Evolutionary conservation across 352 stramenopile species (phyloP).

Genomic region (Peronospora destructor): DNA sequence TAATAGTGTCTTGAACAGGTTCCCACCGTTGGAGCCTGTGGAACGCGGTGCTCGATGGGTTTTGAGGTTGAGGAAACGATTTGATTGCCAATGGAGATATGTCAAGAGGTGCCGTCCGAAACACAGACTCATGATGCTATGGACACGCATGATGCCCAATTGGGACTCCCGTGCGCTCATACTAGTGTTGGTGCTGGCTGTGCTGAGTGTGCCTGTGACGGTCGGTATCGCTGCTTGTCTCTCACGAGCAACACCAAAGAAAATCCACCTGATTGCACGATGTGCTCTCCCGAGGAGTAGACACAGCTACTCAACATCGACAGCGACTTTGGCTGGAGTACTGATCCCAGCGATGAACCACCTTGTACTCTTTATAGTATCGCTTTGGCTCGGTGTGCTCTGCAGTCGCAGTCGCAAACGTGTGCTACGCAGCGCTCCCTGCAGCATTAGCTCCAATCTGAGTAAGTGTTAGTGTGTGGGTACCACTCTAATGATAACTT

Average conservation of each 20-base stretch:
- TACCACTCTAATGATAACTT: background rate
- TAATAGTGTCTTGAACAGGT: constrained; percentile 26
- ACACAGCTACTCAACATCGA: constrained; percentile 28
- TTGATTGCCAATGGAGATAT: constrained; percentile 19
- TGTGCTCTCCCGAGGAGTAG: constrained; percentile 37
- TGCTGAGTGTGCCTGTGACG: constrained; percentile 44
- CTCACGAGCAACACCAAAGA: constrained; percentile 17
- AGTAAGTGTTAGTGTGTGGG: constrained; percentile 38
- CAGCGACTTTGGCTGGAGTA: constrained; percentile 36
- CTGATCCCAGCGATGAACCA: constrained; percentile 62
- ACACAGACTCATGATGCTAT: constrained; percentile 36
- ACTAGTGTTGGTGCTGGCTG: constrained; percentile 41
- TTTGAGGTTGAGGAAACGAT: constrained; percentile 16
- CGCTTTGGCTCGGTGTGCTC: constrained; percentile 61
- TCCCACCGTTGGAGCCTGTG: constrained; percentile 24
- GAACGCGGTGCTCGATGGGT: constrained; percentile 18
- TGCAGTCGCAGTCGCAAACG: constrained; percentile 74
- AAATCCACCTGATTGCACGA: constrained; percentile 33
- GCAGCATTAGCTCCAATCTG: constrained; percentile 60
- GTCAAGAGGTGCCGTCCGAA: constrained; percentile 15
- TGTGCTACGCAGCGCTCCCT: constrained; percentile 48
- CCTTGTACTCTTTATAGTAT: constrained; percentile 59
- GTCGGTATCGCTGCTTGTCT: constrained; percentile 34
- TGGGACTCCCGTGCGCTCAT: constrained; percentile 74
- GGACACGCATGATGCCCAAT: constrained; percentile 48